Base-by-base conservation (phyloP, 2,329 filamentous ascomycete species). In the Fusarium buxicola region DNA sequence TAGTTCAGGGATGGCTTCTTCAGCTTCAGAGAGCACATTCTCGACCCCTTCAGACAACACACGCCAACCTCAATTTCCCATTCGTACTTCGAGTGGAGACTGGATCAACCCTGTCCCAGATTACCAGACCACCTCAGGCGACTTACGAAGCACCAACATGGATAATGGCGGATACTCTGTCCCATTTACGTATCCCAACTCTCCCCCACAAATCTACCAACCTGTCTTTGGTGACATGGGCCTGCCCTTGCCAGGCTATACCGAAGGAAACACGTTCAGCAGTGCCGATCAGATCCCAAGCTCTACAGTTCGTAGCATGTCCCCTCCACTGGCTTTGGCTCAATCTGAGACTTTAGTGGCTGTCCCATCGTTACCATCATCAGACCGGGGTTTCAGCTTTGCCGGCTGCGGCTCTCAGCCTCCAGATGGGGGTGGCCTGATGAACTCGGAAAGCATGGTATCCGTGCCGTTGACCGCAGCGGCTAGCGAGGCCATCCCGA, bases 321-420 rank as follows among this genome's bases (percentile, higher is more conserved):
- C 81, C 71, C 81, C 82, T 75, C 76, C 77, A 71, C 72, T 78
- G 68, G 77, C 79, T 65, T 76, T 79, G 71, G 76, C 78, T 72
- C 78, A 80, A 75, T 77, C 77, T 74, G 82, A 83, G 73, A 77
- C 79, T 74, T 67, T 85, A 77, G 77, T 83, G 73, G 80, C 79
- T 67, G 69, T 80, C 64, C 72, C 80, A 53, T 70, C 77, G 60
- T 70, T 79, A 58, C 69, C 80, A 57, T 73, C 77, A 48, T 55
- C 72, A 56, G 72, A 73, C 44, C 65, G 74, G 47, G 40, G 71
- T 57, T 65, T 77, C 58, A 74, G 74, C 69, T 64, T 77, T 58
- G 65, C 76, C 61, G 70, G 73, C 46, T 73, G 77, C 66, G 69
- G 74, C 56, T 78, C 77, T 59, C 78, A 79, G 68, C 80, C 81